Evolutionary conservation across 164 flowering plant genomes (phyloP).

Genomic region (Sextonia rubra): DNA sequence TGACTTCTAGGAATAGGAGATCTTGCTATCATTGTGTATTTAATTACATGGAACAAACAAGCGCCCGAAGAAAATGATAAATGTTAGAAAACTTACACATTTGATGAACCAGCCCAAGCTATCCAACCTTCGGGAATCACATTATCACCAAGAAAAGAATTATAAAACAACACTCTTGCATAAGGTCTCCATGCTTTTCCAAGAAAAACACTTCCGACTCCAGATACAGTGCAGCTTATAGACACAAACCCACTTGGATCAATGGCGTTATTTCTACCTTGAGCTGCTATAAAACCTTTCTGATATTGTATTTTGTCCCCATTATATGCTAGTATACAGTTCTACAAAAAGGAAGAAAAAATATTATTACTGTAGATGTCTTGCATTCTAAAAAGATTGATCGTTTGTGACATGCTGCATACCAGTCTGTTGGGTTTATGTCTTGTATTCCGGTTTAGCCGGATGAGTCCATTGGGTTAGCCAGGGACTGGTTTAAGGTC

Average conservation of each 20-base stretch:
- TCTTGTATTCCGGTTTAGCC: too few species aligned
- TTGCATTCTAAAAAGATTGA: neutral
- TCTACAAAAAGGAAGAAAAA: neutral
- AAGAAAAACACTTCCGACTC: conserved; percentile 16
- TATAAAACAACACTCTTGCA: conserved; percentile 31
- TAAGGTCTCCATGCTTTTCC: conserved; percentile 39
- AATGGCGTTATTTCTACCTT: conserved; percentile 2
- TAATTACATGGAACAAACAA: too few species aligned
- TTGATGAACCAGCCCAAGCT: conserved; percentile 19
- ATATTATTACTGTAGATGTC: neutral
- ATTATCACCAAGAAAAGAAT: neutral
- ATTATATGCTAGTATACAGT: neutral
- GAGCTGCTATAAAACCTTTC: conserved; percentile 26
- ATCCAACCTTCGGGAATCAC: conserved; percentile 37
- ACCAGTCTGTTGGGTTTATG: too few species aligned
- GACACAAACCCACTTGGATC: conserved; percentile 31
- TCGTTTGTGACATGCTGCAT: too few species aligned
- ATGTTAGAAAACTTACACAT: too few species aligned
- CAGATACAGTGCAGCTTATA: conserved; percentile 1
- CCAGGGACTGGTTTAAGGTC: too few species aligned
- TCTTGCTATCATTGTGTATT: too few species aligned
- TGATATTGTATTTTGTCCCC: too few species aligned
- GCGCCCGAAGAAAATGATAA: too few species aligned
- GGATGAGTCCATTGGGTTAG: too few species aligned
- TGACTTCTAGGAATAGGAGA: too few species aligned